These are phyloP conservation scores for Astrothelium subdiscretum DNA, from an alignment of 495 filamentous ascomycete species.

Conservation along the genomic window DNA sequence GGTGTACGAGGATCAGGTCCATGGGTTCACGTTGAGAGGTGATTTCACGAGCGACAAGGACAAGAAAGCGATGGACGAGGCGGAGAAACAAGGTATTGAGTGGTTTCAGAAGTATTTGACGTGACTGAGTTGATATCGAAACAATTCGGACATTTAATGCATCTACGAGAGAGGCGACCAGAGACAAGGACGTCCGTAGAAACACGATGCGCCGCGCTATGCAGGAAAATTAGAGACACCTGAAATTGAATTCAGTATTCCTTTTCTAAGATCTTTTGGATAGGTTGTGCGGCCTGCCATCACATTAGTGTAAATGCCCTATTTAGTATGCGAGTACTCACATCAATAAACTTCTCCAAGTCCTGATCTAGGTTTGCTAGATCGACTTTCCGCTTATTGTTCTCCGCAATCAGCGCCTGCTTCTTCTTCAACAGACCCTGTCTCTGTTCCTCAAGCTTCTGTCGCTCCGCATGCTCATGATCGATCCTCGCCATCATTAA, in stretches of 20 bases:
- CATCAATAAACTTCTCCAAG: slow-evolving; percentile 82
- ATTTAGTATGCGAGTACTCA: not conserved
- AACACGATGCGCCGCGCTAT: not conserved
- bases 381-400: slow-evolving; percentile 91
- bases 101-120: slow-evolving; percentile 28
- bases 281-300: not conserved
- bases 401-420: slow-evolving; percentile 81
- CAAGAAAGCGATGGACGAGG: slow-evolving; percentile 35
- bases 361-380: slow-evolving; percentile 78
- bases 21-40: slow-evolving; percentile 33
- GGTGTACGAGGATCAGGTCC: slow-evolving; percentile 34
- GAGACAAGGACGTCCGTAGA: not conserved
- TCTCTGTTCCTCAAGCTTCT: slow-evolving; percentile 75
- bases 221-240: not conserved
- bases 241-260: not conserved
- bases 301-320: not conserved
- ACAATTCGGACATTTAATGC: no score
- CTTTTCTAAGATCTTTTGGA: not conserved
- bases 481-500: slow-evolving; percentile 88
- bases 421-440: slow-evolving; percentile 82
- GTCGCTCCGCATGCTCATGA: slow-evolving; percentile 76
- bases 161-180: not conserved
- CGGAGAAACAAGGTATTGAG: slow-evolving; percentile 32
- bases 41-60: slow-evolving; percentile 37
- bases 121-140: not conserved